phyloP scores from a whole-genome alignment of 2,329 filamentous ascomycete species.

The Phialemoniopsis sp. region DNA sequence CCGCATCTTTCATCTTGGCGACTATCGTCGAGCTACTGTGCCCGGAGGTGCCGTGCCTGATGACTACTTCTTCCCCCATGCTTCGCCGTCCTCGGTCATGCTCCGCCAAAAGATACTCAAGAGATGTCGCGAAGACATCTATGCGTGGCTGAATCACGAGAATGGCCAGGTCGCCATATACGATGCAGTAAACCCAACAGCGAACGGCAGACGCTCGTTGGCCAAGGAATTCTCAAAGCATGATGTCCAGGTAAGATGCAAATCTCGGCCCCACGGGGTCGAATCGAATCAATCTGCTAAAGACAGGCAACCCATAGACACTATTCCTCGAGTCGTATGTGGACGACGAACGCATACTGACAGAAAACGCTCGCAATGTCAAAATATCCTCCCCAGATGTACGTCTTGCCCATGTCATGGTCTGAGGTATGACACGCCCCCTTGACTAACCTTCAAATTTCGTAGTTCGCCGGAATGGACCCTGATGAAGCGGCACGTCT shows the following conservation, averaged over 20 bases:
- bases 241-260: slow-evolving; percentile 69
- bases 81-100: slow-evolving; percentile 87
- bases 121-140: slow-evolving; percentile 95
- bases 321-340: slow-evolving; percentile 96
- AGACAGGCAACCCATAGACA: slow-evolving; percentile 50
- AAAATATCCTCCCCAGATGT: slow-evolving; percentile 97
- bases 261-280: neutral
- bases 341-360: slow-evolving; percentile 87
- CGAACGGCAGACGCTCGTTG: slow-evolving; percentile 74
- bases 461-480: slow-evolving; percentile 82
- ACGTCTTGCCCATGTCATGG: slow-evolving; percentile 26
- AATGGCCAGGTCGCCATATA: slow-evolving; percentile 99
- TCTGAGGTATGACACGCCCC: neutral
- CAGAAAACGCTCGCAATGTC: slow-evolving; percentile 94
- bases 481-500: slow-evolving; percentile 88
- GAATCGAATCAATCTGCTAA: slow-evolving; percentile 6
- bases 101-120: slow-evolving; percentile 95
- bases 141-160: slow-evolving; percentile 92
- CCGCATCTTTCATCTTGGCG: slow-evolving; percentile 93
- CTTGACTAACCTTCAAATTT: slow-evolving; percentile 7
- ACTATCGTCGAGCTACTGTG: slow-evolving; percentile 90
- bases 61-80: slow-evolving; percentile 97
- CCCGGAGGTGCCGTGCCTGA: slow-evolving; percentile 83
- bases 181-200: slow-evolving; percentile 92
- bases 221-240: slow-evolving; percentile 98